These are phyloP conservation scores for Suillus discolor DNA, from an alignment of 768 basidiomycete species.

Conservation along the genomic window DNA sequence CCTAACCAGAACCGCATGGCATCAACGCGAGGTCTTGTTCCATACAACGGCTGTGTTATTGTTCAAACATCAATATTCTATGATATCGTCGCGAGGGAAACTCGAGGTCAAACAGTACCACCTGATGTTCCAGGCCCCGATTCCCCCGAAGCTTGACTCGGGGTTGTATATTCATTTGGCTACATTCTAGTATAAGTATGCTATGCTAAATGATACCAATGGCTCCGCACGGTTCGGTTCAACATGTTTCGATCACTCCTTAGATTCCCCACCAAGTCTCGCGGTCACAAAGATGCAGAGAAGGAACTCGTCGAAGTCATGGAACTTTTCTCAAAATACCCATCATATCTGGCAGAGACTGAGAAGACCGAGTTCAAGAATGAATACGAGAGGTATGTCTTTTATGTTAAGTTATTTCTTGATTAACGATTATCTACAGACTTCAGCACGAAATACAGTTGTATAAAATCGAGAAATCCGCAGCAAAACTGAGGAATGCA, in stretches of 20 bases:
- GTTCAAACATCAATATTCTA: neutral
- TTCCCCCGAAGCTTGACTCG: neutral
- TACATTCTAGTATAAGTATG: constrained; percentile 4
- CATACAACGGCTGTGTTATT: neutral
- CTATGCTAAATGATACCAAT: neutral
- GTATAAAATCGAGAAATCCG: neutral
- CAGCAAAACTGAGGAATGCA: neutral
- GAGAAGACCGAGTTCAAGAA: neutral
- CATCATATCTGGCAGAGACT: neutral
- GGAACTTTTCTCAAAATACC: neutral
- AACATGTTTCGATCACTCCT: constrained; percentile 2
- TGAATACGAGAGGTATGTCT: neutral
- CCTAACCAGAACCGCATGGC: neutral
- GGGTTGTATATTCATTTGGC: neutral
- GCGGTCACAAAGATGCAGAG: neutral
- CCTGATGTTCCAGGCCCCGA: neutral
- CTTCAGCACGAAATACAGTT: neutral
- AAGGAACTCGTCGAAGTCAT: neutral
- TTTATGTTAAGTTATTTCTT: neutral
- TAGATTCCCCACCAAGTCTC: neutral
- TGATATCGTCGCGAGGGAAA: neutral
- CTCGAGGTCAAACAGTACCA: neutral
- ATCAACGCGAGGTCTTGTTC: neutral
- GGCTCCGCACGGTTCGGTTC: neutral
- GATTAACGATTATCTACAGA: neutral